Base-by-base conservation (phyloP, 2,329 filamentous ascomycete genomes). In the Fusarium coicis region DNA sequence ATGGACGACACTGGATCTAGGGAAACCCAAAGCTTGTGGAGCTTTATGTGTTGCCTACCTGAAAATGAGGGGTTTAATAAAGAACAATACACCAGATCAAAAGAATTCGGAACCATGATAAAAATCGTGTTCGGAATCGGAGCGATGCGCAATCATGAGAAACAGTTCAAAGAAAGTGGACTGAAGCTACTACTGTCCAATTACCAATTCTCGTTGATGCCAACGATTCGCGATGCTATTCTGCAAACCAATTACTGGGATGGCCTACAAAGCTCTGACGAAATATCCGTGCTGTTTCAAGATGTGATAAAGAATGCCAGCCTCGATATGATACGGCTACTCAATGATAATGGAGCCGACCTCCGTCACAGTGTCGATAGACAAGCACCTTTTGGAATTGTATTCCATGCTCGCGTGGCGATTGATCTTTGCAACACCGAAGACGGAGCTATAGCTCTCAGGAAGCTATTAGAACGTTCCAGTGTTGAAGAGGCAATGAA, bases 401-500 rank as follows among this genome's bases (percentile, higher is more conserved):
- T 49, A 3, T 67, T 66, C 5, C 1, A 30, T 10, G 36, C 23
- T 10, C 2, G 4, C 7, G 2, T 19, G 2, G 56, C 43, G 7
- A 26, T n/a, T 1, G 1, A 12, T 0, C 10, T 67, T 4, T 70
- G 52, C 4, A 15, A 2, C 0, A 43, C 47, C 0, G 54, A 54
- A 1, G 37, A 50, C 2, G 65, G 65, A 5, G 15, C 18, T 2
- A 1, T 1, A 4, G 5, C 37, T 28, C 19, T 69, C 1, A 28
- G 3, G 19, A 7, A 8, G 1, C 21, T 70, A 9, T 10, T 72
- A 1, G 42, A 58, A 16, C 10, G 21, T 16, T 36, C 44, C 1
- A n/a, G 7, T 7, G 7, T 19, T 9, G 36, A 61, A 1, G 14
- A 23, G 16, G 11, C 61, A 30, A 34, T 52, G 6, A 50, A 60